Conservation (phyloP, 306 rosid genomes). For the Prunus kanzakura region DNA sequence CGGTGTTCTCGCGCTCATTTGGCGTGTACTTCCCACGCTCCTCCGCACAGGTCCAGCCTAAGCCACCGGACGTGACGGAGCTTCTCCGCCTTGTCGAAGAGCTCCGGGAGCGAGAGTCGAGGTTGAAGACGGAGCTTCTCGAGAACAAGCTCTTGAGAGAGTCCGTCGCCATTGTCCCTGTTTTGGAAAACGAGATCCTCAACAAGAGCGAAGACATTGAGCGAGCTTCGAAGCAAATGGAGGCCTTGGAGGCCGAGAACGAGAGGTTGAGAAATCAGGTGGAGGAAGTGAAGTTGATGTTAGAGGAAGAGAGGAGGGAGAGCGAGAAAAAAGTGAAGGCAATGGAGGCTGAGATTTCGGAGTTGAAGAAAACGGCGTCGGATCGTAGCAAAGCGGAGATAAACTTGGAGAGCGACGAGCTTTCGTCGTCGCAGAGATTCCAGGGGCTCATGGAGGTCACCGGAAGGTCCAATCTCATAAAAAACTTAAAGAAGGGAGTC, state of each 20-base stretch:
- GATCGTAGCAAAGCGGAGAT: slow-evolving; percentile 32
- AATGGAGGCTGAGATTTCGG: slow-evolving; percentile 60
- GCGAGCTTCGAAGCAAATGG: slow-evolving; percentile 33
- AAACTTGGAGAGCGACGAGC: slow-evolving; percentile 35
- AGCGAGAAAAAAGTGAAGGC: slow-evolving; percentile 36
- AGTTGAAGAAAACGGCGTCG: slow-evolving; percentile 57
- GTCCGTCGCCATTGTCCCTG: slow-evolving; percentile 74
- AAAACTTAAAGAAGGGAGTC: slow-evolving; percentile 48
- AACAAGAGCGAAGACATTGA: slow-evolving; percentile 55
- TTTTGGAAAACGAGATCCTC: slow-evolving; percentile 65
- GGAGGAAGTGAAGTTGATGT: slow-evolving; percentile 30
- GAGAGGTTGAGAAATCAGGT: slow-evolving; percentile 37
- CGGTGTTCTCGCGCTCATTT: slow-evolving; percentile 79
- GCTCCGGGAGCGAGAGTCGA: slow-evolving; percentile 92
- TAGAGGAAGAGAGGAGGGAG: slow-evolving; percentile 48
- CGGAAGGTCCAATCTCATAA: slow-evolving; percentile 50
- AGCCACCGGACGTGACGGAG: slow-evolving; percentile 86
- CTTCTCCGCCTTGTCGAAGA: slow-evolving; percentile 79
- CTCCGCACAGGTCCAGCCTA: slow-evolving; percentile 94
- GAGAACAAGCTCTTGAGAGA: slow-evolving; percentile 78
- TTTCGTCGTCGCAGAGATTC: slow-evolving; percentile 65
- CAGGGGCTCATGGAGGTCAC: slow-evolving; percentile 59
- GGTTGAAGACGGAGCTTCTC: slow-evolving; percentile 78
- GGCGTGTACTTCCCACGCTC: slow-evolving; percentile 92
- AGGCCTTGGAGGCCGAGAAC: slow-evolving; percentile 54